A percentile compares a stretch with the other conserved stretches of the same genome.
phyloP scores from a whole-genome alignment of 1,284 basidiomycete species.

The Ganoderma lingzhi region DNA sequence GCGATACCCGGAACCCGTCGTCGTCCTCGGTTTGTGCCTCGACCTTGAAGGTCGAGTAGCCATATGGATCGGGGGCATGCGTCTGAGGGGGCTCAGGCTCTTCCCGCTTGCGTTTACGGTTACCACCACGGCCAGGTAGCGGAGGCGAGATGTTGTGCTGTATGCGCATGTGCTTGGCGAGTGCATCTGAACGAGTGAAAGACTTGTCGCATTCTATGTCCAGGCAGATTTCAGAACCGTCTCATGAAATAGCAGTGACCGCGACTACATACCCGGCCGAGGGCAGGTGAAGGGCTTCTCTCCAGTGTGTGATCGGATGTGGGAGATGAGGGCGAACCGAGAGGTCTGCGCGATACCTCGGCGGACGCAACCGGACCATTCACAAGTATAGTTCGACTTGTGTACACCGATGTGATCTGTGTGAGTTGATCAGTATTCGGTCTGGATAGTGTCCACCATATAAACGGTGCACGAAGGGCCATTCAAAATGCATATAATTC shows the following conservation, averaged over 20 bases:
- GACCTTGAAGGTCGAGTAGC: slow-evolving; percentile 70
- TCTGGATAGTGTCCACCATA: too few species aligned
- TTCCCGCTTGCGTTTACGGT: slow-evolving; percentile 65
- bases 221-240: not conserved
- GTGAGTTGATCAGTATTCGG: not conserved
- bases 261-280: slow-evolving; percentile 64
- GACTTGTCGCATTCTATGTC: slow-evolving; percentile 90
- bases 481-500: not conserved
- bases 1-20: slow-evolving; percentile 39
- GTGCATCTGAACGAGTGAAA: slow-evolving; percentile 91
- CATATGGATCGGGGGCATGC: slow-evolving; percentile 35
- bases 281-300: slow-evolving; percentile 92
- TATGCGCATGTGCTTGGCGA: slow-evolving; percentile 90
- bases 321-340: slow-evolving; percentile 87
- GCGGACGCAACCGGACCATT: slow-evolving; percentile 85
- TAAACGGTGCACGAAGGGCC: not conserved
- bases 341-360: slow-evolving; percentile 86
- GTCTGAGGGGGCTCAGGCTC: slow-evolving; percentile 35
- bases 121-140: slow-evolving; percentile 73
- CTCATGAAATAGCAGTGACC: not conserved
- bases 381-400: slow-evolving; percentile 88
- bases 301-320: slow-evolving; percentile 90
- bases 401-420: slow-evolving; percentile 86
- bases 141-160: slow-evolving; percentile 84
- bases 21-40: slow-evolving; percentile 53